Base-by-base conservation (phyloP, 1,139 yeast genomes). In the Yamadazyma membranifaciens region DNA sequence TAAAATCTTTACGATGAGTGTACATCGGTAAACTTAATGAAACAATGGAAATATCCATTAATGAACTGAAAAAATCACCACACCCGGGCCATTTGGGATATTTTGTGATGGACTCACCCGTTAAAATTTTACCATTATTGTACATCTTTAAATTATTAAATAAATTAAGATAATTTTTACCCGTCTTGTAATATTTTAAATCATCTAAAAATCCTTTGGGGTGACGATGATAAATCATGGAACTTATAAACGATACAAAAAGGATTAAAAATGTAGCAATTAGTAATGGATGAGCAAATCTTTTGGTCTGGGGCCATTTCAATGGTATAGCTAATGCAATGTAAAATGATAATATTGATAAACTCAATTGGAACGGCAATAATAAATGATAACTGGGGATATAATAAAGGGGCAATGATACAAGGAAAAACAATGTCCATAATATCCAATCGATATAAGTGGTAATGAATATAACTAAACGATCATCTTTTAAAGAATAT, bases 21-120 rank as follows among this genome's bases (percentile, higher is more conserved):
- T 74, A 86, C 88, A 86, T 83, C 2, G 95, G 91, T 40, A 86
- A 64, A 16, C 91, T 79, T 36, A 86, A 66, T 1, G 91, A 78
- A 1, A 85, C 89, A 60, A 86, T 86, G 3, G 88, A 78, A 4
- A 84, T 75, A 51, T 85, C 94, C 83, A 86, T 80, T 45, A 86
- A 58, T 0, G 89, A 77, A 7, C 82, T 62, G 31, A 86, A 69
- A 10, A 86, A 68, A 54, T 86, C 95, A 1, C 95, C 95, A 31
- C 92, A 87, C 0, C 95, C 95, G 0, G 95, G 94, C 76, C 81
- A 75, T 31, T 62, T 61, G 1, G 74, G 73, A 9, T 70, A 64
- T 3, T 63, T 56, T 0, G 75, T 68, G 3, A 48, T 43, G 3
- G 42, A 32, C 12, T 41, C 17, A 5, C 52, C 41, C 31, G 35